phyloP scores from a whole-genome alignment of 164 flowering plant species.

The Houttuynia cordata region DNA sequence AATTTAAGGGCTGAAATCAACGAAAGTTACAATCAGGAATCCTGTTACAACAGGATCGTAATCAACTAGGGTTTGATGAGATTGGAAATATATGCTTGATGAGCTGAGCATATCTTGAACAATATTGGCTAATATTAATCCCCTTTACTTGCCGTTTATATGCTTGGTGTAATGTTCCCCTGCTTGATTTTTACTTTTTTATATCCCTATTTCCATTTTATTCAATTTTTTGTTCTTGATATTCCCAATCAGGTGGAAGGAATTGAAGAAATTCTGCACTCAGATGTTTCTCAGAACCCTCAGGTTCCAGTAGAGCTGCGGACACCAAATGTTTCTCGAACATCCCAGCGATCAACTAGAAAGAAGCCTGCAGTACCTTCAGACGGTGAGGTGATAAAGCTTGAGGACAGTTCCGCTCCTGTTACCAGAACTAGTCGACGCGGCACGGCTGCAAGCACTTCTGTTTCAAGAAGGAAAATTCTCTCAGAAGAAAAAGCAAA shows the following conservation, averaged over 20 bases:
- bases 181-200: not conserved
- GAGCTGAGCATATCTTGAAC: too few relatives aligned
- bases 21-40: too few relatives aligned
- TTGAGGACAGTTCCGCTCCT: conserved; percentile 4
- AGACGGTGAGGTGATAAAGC: conserved; percentile 3
- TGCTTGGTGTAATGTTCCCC: not conserved
- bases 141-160: not conserved
- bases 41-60: too few relatives aligned
- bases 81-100: too few relatives aligned
- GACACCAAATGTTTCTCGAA: conserved; percentile 6
- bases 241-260: conserved; percentile 15
- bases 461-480: conserved; percentile 5
- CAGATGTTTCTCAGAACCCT: not conserved
- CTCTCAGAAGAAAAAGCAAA: conserved; percentile 7
- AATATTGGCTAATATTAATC: too few relatives aligned
- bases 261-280: conserved; percentile 10
- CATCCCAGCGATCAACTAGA: conserved; percentile 9
- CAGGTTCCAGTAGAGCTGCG: not conserved
- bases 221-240: not conserved
- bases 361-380: conserved; percentile 1
- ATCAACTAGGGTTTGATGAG: too few relatives aligned
- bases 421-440: conserved; percentile 6
- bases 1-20: too few relatives aligned
- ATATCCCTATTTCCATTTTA: not conserved
- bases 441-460: conserved; percentile 1